These are phyloP conservation scores for Grosmannia serpens DNA, from an alignment of 2,329 filamentous ascomycete species.

Conservation along the genomic window DNA sequence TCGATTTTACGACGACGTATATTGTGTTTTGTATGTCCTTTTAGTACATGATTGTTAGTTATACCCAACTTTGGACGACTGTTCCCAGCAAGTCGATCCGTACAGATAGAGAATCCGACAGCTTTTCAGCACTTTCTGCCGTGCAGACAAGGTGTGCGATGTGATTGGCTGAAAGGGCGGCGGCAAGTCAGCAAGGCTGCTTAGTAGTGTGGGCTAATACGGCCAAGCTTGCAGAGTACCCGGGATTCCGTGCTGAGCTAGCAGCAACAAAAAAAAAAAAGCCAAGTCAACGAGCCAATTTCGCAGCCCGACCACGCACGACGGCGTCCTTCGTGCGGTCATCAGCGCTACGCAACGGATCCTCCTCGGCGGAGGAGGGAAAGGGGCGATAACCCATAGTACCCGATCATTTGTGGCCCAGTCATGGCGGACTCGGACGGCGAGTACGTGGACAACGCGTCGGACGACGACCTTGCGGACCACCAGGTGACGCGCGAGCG, in stretches of 20 bases:
- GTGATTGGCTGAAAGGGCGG: not conserved
- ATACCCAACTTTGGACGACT: conserved; percentile 4
- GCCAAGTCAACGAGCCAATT: not conserved
- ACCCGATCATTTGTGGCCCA: not conserved
- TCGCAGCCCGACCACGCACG: not conserved
- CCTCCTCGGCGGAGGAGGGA: not conserved
- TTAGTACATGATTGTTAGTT: conserved; percentile 4
- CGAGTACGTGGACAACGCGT: conserved; percentile 54
- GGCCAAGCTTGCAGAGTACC: not conserved
- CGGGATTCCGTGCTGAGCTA: not conserved
- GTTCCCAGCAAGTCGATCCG: not conserved
- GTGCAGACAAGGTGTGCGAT: not conserved
- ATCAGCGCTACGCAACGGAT: no score
- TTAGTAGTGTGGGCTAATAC: not conserved
- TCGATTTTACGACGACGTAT: not conserved
- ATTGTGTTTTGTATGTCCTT: not conserved
- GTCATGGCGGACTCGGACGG: conserved; percentile 63
- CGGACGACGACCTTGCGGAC: conserved; percentile 51
- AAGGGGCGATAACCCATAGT: no score
- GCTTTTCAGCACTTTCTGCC: not conserved
- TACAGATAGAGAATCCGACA: conserved; percentile 1
- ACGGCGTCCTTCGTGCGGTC: no score
- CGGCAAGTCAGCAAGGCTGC: conserved; percentile 3
- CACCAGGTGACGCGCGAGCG: conserved; percentile 27
- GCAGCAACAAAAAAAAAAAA: not conserved